These are phyloP conservation scores for Trichosporon inkin DNA, from an alignment of 1,284 basidiomycete genomes.

Conservation along the genomic window DNA sequence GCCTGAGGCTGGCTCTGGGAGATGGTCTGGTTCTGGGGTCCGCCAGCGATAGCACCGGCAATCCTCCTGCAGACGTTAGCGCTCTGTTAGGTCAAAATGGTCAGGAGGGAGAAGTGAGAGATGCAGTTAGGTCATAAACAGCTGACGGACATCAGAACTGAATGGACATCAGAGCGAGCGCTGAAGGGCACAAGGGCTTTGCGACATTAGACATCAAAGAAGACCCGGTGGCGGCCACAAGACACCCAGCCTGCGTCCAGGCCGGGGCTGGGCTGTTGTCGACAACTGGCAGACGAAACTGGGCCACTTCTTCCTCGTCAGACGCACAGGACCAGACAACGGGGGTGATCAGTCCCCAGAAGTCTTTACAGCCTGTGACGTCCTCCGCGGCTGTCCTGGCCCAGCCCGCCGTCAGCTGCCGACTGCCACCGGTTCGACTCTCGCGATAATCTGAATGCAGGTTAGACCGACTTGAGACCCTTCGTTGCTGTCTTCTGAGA, in stretches of 20 bases:
- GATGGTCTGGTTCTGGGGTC: background rate
- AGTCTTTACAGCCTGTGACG: background rate
- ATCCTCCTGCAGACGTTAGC: slow-evolving; percentile 10
- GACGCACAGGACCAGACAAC: too few relatives aligned
- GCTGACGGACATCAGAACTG: background rate
- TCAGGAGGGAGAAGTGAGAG: background rate
- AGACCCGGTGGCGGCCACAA: background rate
- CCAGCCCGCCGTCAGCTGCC: background rate
- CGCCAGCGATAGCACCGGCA: slow-evolving; percentile 2
- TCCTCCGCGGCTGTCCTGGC: background rate
- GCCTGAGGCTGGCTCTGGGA: background rate
- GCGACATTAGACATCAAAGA: background rate
- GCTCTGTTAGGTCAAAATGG: background rate
- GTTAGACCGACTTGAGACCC: background rate
- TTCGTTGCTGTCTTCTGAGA: slow-evolving; percentile 1
- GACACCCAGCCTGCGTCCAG: background rate
- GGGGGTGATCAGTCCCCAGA: slow-evolving; percentile 8
- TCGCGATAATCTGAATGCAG: slow-evolving; percentile 1
- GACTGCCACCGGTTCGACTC: background rate
- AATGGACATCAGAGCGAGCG: background rate
- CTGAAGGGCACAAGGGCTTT: slow-evolving; percentile 4
- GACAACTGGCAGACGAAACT: background rate
- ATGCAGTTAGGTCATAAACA: slow-evolving; percentile 1
- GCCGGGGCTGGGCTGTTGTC: background rate
- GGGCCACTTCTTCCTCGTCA: background rate